phyloP scores from a whole-genome alignment of 176 grass and related monocot genomes.

The Canna indica region DNA sequence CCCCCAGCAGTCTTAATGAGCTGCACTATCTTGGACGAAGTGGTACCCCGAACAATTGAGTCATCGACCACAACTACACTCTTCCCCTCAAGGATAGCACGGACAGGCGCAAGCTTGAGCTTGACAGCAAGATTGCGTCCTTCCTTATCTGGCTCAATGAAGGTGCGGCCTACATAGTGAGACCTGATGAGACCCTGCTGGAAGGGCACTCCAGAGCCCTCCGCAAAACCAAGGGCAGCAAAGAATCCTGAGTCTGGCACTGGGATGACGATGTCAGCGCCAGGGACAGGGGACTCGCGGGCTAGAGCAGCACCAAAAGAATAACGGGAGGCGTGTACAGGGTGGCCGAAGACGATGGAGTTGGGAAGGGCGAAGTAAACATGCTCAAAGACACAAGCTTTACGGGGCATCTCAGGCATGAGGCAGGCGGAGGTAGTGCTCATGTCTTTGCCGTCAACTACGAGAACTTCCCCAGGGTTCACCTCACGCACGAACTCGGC shows the following conservation, averaged over 20 bases:
- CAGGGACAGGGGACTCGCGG: constrained; percentile 63
- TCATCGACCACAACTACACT: constrained; percentile 89
- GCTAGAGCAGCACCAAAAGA: constrained; percentile 70
- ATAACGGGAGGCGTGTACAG: constrained; percentile 56
- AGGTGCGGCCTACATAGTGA: constrained; percentile 85
- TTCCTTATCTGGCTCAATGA: constrained; percentile 79
- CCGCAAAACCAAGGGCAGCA: constrained; percentile 67
- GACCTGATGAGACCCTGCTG: constrained; percentile 84
- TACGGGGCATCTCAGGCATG: constrained; percentile 53
- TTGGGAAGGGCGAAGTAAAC: constrained; percentile 89
- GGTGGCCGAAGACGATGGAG: constrained; percentile 60
- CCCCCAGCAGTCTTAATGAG: constrained; percentile 62
- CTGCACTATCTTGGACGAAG: constrained; percentile 82
- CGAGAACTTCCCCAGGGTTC: constrained; percentile 65
- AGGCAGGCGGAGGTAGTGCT: constrained; percentile 66
- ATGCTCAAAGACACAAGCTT: constrained; percentile 92
- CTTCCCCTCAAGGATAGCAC: constrained; percentile 61
- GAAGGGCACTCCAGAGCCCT: constrained; percentile 60
- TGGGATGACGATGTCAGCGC: constrained; percentile 82
- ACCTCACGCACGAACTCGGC: constrained; percentile 71
- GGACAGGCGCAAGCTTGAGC: constrained; percentile 80
- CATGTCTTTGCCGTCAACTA: constrained; percentile 69
- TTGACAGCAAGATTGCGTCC: constrained; percentile 84
- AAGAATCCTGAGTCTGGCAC: constrained; percentile 93
- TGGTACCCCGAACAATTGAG: constrained; percentile 86